Base-by-base conservation (phyloP, 2,329 filamentous ascomycete genomes). In the Hypoxylon sp. region DNA sequence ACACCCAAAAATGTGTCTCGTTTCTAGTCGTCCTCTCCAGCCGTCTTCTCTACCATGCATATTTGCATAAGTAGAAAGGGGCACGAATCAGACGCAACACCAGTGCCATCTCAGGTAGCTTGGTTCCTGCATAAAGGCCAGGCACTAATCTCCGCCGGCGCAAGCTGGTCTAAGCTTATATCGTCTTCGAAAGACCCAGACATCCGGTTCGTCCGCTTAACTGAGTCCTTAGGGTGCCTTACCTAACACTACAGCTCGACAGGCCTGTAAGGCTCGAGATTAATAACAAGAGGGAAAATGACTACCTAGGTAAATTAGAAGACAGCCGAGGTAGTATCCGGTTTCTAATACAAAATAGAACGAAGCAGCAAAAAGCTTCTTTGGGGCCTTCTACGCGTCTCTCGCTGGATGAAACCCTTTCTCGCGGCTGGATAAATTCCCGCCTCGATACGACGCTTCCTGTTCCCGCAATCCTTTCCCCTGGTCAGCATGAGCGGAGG, bases 401-500 rank as follows among this genome's bases (percentile, higher is more conserved):
- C 43, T 60, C 35, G 46, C 48, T 51, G 54, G 57, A 23, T 33
- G 18, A 27, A 31, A 31, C 33, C 29, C 21, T 33, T 13, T 40
- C 10, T 42, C 31, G 51, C 52, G 48, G 55, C 49, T 62, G 61
- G 61, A 31, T 64, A 64, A 64, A 61, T 51, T 41, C n/a, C n/a
- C 48, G 35, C 55, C 48, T 46, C n/a, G 41, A 58, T 59, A 38
- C 46, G 23, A 62, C 48, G 13, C 35, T 61, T 31, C 35, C 59
- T 31, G 38, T 23, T 58, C 55, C 58, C 47, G 23, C 47, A 55
- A 53, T 53, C 48, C 58, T 43, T 60, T 57, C 46, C 57, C 42
- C 49, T 50, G 47, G 37, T 46, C 48, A 38, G 31, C 43, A 55
- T 54, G 29, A 15, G 15, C 8, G 11, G 29, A n/a, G n/a, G n/a